A percentile compares a stretch with the other conserved stretches of the same genome.
phyloP scores from a whole-genome alignment of 2,329 filamentous ascomycete genomes.

The Aspergillus thermomutatus region DNA sequence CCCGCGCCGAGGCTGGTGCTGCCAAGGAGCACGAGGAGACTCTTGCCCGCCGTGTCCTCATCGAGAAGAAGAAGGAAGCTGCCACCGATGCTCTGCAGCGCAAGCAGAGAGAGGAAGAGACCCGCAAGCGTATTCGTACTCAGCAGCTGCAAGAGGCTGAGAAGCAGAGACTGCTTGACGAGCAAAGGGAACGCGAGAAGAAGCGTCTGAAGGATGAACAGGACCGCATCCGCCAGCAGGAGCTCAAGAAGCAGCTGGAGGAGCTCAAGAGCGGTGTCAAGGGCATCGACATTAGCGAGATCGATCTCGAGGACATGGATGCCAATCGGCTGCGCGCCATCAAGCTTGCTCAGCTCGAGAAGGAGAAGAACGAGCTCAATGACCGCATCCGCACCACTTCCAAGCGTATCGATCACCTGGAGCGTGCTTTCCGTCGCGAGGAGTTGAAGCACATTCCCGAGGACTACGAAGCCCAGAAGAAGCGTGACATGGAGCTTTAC shows the following conservation, averaged over 20 bases:
- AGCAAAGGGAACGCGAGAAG: conserved; percentile 86
- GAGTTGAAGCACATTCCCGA: conserved; percentile 85
- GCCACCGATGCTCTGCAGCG: conserved; percentile 84
- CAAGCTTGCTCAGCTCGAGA: conserved; percentile 93
- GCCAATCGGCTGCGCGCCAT: conserved; percentile 86
- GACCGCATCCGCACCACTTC: conserved; percentile 87
- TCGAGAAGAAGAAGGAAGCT: conserved; percentile 95
- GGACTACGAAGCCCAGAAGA: conserved; percentile 81
- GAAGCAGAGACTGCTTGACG: conserved; percentile 80
- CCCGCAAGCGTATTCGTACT: conserved; percentile 78
- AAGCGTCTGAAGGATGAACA: conserved; percentile 82
- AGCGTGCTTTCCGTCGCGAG: conserved; percentile 94
- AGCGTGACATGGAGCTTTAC: conserved; percentile 74
- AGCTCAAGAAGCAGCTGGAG: conserved; percentile 86
- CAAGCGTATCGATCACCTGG: conserved; percentile 94
- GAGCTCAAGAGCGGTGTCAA: conserved; percentile 89
- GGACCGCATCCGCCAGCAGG: conserved; percentile 85
- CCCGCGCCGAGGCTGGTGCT: conserved; percentile 80
- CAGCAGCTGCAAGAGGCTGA: conserved; percentile 89
- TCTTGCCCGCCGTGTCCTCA: conserved; percentile 80
- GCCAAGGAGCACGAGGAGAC: conserved; percentile 86
- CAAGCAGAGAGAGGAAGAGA: conserved; percentile 89
- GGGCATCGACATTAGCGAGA: conserved; percentile 67
- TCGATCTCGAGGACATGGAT: conserved; percentile 80
- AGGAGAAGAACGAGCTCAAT: conserved; percentile 94